Evolutionary conservation across 2,329 filamentous ascomycete genomes (phyloP).

Genomic region (Xylariaceae sp.): DNA sequence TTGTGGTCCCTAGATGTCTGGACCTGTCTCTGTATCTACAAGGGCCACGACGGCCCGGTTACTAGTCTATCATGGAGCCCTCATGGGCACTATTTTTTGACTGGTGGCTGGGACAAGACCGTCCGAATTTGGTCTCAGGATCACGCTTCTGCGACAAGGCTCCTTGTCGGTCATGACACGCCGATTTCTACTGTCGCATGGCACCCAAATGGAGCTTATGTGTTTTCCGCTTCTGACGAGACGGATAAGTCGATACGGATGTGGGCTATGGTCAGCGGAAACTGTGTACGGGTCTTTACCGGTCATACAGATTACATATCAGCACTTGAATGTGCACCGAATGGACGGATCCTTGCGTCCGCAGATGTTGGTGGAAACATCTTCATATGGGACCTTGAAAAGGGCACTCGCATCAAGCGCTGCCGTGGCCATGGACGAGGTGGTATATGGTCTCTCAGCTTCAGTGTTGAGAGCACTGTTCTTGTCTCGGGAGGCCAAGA

Average conservation of each 20-base stretch:
- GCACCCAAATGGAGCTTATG: constrained; percentile 89
- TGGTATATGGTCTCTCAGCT: constrained; percentile 88
- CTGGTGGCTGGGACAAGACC: constrained; percentile 81
- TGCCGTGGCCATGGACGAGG: constrained; percentile 92
- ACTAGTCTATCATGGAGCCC: constrained; percentile 88
- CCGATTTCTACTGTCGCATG: constrained; percentile 88
- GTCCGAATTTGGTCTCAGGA: constrained; percentile 90
- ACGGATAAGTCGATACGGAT: constrained; percentile 87
- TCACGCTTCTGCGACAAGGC: constrained; percentile 79
- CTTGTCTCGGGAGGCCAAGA: constrained; percentile 88
- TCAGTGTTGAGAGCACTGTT: constrained; percentile 86
- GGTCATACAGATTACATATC: constrained; percentile 87
- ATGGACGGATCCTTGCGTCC: constrained; percentile 85
- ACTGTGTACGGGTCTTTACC: constrained; percentile 84
- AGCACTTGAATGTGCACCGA: constrained; percentile 76
- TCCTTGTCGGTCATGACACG: constrained; percentile 89
- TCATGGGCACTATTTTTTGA: constrained; percentile 91
- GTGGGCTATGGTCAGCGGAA: constrained; percentile 89
- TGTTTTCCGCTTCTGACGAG: constrained; percentile 86
- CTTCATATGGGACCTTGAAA: constrained; percentile 88
- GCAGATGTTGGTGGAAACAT: constrained; percentile 87
- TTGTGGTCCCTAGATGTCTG: constrained; percentile 91
- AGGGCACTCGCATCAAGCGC: constrained; percentile 79
- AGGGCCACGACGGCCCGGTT: constrained; percentile 83
- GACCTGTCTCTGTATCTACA: constrained; percentile 90